These are phyloP conservation scores for Sporothrix curviconia DNA, from an alignment of 2,329 filamentous ascomycete species.

Conservation along the genomic window DNA sequence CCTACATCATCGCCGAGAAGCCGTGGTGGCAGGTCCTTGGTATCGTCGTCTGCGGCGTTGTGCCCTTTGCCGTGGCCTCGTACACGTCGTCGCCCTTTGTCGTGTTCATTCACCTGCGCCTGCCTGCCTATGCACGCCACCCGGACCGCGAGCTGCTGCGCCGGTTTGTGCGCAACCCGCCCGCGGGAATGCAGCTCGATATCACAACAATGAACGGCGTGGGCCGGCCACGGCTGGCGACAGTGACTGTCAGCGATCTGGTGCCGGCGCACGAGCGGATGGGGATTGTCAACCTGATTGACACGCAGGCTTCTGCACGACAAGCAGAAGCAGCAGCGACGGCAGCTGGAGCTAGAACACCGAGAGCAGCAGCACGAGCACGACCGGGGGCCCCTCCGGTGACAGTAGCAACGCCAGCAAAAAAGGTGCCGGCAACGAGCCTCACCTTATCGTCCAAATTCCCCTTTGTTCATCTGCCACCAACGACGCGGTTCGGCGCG, in stretches of 20 bases:
- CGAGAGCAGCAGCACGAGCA: too few species aligned
- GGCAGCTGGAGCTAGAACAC: too few species aligned
- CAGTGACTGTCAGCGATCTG: conserved; percentile 30
- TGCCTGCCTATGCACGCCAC: conserved; percentile 58
- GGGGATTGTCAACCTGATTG: conserved; percentile 34
- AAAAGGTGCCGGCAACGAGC: neutral
- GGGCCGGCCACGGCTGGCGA: conserved; percentile 43
- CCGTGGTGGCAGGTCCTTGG: conserved; percentile 31
- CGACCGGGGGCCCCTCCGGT: too few species aligned
- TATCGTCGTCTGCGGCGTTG: conserved; percentile 46
- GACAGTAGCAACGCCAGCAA: neutral
- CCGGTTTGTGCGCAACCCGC: conserved; percentile 43
- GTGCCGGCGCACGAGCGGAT: conserved; percentile 25
- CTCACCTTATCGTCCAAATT: conserved; percentile 23
- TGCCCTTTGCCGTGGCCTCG: conserved; percentile 59
- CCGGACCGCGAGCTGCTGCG: conserved; percentile 41
- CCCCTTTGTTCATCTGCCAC: conserved; percentile 30
- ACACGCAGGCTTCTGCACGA: neutral
- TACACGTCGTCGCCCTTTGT: conserved; percentile 66
- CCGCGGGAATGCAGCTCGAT: conserved; percentile 40
- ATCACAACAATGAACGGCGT: conserved; percentile 51
- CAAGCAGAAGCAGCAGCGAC: too few species aligned
- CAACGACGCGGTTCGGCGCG: conserved; percentile 26
- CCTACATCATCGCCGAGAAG: conserved; percentile 40
- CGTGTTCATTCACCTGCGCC: conserved; percentile 60